These are phyloP conservation scores for Alternaria viburni DNA, from an alignment of 2,329 filamentous ascomycete species.

Conservation along the genomic window DNA sequence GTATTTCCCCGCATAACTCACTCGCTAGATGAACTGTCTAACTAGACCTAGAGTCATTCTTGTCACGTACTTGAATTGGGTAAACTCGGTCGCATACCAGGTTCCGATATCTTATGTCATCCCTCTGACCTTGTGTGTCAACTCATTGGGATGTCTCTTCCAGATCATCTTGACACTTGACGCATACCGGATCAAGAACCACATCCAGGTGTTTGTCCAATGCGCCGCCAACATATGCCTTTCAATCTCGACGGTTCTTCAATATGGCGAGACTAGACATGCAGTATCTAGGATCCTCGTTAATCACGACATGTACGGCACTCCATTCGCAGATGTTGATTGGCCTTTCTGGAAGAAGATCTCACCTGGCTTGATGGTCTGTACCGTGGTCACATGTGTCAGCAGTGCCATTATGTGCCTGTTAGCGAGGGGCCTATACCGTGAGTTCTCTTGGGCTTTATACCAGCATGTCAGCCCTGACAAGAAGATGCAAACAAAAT, in stretches of 20 bases:
- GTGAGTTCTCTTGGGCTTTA: constrained; percentile 27
- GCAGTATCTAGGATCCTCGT: neutral
- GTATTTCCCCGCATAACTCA: neutral
- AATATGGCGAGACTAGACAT: constrained; percentile 19
- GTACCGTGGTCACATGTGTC: constrained; percentile 2
- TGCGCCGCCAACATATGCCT: constrained; percentile 28
- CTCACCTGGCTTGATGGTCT: constrained; percentile 6
- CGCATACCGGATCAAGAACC: constrained; percentile 31
- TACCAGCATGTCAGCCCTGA: constrained; percentile 25
- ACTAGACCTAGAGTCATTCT: constrained; percentile 15
- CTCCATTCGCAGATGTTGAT: constrained; percentile 22
- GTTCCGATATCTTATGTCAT: constrained; percentile 23
- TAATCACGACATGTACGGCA: neutral
- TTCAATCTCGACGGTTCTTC: constrained; percentile 23
- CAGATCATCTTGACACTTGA: constrained; percentile 30
- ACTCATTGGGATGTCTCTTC: constrained; percentile 26
- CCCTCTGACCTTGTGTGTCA: constrained; percentile 21
- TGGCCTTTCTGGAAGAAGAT: constrained; percentile 11
- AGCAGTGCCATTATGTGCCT: constrained; percentile 7
- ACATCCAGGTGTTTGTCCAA: constrained; percentile 29
- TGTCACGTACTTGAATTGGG: constrained; percentile 23
- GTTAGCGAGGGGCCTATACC: constrained; percentile 5
- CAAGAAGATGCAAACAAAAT: constrained; percentile 13
- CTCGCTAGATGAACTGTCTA: neutral
- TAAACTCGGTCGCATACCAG: constrained; percentile 25